Evolutionary conservation across 371 early-diverging fungal genomes (phyloP), one percentile per base, ranked within the genome.

Genomic region (Gilbertella persicaria): DNA sequence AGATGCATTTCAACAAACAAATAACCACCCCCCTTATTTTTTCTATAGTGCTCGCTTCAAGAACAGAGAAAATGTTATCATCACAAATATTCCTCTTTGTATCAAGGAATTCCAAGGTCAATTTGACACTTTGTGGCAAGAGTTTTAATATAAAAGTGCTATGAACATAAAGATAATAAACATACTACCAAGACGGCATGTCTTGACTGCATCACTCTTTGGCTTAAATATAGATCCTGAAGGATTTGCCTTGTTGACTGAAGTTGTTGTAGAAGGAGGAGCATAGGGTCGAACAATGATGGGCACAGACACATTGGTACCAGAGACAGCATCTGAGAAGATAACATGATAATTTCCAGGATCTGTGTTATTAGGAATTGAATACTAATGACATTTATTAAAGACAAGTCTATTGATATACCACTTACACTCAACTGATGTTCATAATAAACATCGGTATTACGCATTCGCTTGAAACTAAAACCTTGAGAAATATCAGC

Each of bases 1-100:
- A n/a, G n/a, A n/a, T n/a, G n/a, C n/a, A n/a, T n/a, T n/a, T n/a
- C n/a, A 14, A 20, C 21, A 41, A 9, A 13, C 9, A 16, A 14
- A 36, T 13, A 8, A 24, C 16, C 24, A 19, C 8, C n/a, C 12
- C 1, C 19, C 1, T 14, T 5, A 12, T 33, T 43, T 12, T 21
- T 33, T 3, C 10, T 58, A 8, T 43, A 77, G 83, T 9, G 84
- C 84, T 2, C 74, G 84, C 12, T 80, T 69, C 51, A 72, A 80
- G 50, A 84, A 84, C 57, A 71, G 77, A 44, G 84, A 84, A 54
- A 79, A 84, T 29, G 66, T 84, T 24, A 64, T 75, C 0, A 66
- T 84, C 24, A 82, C 80, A 19, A 82, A 84, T 58, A 66, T 78
- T 36, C 75, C 75, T 25, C 48, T 65, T 16, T 73, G 74, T 55